phyloP scores from a whole-genome alignment of 106 monocot species.

The Allium fistulosum region DNA sequence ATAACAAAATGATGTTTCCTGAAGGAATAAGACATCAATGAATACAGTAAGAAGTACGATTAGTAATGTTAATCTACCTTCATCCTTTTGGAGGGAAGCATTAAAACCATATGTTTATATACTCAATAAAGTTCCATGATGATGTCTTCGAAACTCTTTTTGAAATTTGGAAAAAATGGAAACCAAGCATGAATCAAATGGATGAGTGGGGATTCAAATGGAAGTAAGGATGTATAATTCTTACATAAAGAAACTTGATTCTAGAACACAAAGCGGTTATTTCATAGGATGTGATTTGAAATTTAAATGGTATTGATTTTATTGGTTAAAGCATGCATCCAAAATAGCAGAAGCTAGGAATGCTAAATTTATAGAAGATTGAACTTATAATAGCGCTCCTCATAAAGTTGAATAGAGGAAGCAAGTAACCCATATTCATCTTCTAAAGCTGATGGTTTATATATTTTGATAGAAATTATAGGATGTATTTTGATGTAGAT shows the following conservation, averaged over 20 bases:
- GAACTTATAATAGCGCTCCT: not conserved
- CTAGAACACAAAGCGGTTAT: not conserved
- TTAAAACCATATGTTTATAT: not conserved
- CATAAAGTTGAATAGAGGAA: not conserved
- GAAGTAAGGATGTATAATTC: not conserved
- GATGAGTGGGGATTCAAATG: not conserved
- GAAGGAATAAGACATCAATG: not conserved
- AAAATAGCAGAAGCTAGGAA: not conserved
- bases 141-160: not conserved
- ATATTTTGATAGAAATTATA: not conserved
- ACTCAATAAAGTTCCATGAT: not conserved
- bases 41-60: conserved; percentile 3
- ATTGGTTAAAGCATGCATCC: not conserved
- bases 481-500: no score
- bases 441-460: not conserved
- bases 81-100: not conserved
- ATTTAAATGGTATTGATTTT: not conserved
- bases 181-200: conserved; percentile 1
- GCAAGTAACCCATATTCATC: not conserved
- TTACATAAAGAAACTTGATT: not conserved
- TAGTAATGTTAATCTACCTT: not conserved
- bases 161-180: not conserved
- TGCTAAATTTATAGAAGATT: not conserved
- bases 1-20: conserved; percentile 4
- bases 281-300: not conserved